Conservation (phyloP, 805 yeast genomes). For the Candida tibetensis region DNA sequence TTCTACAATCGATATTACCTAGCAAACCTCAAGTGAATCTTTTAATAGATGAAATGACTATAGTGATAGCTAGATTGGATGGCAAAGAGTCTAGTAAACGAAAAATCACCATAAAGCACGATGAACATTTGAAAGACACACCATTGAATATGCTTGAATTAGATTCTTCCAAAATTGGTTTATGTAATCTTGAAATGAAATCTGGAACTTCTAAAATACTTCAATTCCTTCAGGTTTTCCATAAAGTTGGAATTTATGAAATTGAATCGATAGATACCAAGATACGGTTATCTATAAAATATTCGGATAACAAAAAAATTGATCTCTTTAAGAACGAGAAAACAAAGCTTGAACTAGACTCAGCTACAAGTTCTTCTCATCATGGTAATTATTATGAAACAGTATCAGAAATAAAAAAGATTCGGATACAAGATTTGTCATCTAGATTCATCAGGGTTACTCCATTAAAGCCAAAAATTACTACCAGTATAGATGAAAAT, state of each 20-base stretch:
- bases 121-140: background rate
- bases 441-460: slow-evolving; percentile 1
- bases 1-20: slow-evolving; percentile 8
- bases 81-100: slow-evolving; percentile 4
- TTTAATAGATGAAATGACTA: slow-evolving; percentile 10
- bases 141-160: background rate
- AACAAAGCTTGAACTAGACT: background rate
- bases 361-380: background rate
- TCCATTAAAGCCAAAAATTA: slow-evolving; percentile 24
- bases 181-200: background rate
- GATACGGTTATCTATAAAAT: slow-evolving; percentile 10
- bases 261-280: slow-evolving; percentile 15
- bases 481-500: slow-evolving; percentile 8
- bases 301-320: background rate
- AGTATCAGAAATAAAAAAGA: background rate
- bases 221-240: slow-evolving; percentile 19
- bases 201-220: slow-evolving; percentile 12
- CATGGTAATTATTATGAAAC: background rate
- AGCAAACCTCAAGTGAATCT: slow-evolving; percentile 5
- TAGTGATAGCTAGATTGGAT: slow-evolving; percentile 4
- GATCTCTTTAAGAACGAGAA: background rate
- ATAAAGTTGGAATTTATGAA: slow-evolving; percentile 22
- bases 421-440: background rate
- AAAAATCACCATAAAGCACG: background rate
- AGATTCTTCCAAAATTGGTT: background rate